Evolutionary conservation across 306 rosid genomes (phyloP).

Genomic region (Purshia tridentata): DNA sequence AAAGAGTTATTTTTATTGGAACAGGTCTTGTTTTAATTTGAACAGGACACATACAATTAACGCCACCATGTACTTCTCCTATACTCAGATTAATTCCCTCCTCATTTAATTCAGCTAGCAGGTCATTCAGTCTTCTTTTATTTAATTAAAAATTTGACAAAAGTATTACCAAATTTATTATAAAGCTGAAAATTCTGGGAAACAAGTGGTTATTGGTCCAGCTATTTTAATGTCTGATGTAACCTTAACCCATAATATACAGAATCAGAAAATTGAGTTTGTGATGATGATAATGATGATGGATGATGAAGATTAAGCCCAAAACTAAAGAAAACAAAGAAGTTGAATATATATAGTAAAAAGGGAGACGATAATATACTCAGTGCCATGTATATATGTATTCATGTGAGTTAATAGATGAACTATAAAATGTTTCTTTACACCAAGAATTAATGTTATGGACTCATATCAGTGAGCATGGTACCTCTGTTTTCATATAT

Average conservation of each 20-base stretch:
- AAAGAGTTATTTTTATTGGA: background rate
- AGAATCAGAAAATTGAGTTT: background rate
- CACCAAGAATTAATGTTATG: conserved; percentile 7
- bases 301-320: background rate
- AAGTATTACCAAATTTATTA: background rate
- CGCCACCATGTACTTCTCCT: background rate
- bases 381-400: background rate
- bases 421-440: background rate
- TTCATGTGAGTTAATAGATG: background rate
- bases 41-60: background rate
- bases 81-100: background rate
- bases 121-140: background rate
- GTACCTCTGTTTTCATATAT: background rate
- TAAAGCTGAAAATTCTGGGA: background rate
- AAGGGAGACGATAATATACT: background rate
- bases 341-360: background rate
- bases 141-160: no score
- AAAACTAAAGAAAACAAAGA: background rate
- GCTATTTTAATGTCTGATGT: background rate
- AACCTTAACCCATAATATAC: background rate
- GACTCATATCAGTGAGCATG: conserved; percentile 5
- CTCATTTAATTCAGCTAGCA: background rate
- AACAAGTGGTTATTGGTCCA: background rate
- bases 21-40: background rate
- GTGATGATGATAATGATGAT: background rate